Evolutionary conservation across 345 rosid species (phyloP), one percentile per base, ranked within the genome.

Genomic region (Stellera chamaejasme): DNA sequence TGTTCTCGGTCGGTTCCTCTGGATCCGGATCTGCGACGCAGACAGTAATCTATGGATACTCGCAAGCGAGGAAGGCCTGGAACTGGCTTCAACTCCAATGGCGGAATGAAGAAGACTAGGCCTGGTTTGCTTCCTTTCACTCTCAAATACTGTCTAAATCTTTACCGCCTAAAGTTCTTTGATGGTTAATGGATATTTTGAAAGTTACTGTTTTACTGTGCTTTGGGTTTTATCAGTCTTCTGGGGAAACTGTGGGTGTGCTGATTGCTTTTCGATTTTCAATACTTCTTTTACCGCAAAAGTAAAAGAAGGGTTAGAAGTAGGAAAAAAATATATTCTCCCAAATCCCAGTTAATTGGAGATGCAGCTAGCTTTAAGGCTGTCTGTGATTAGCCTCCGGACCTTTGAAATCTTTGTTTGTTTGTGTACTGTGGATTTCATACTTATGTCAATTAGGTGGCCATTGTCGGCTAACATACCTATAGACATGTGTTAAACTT

Each of bases 51-150:
- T 9, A 84, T 82, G 96, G 95, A 82, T 62, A 54, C 59, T 39
- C 83, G 92, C 52, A 90, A 90, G 74, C 79, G 97, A 74, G 84
- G 80, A 59, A 79, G 89, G 60, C 39, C 71, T 45, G 87, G 81
- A 43, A 72, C 73, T 68, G 76, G 81, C 45, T 56, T 68, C 28
- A 71, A 70, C 65, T 72, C 72, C 50, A 90, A 87, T 79, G 95
- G 97, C 43, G 85, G 85, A 55, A 27, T 66, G 56, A 90, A 89
- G 82, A 86, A 72, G 77, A 50, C 75, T 50, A 87, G 71, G 73
- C 85, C 75, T 60, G 79, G 80, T 77, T 15, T 13, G 68, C 32
- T 60, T 42, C 53, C 43, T 27, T 6, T 6, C 23, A n/a, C 11
- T 16, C 11, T 42, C 41, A 14, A 10, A 0, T 5, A 4, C 44